Evolutionary conservation across 1,139 yeast genomes (phyloP).

Genomic region (Diutina sp.): DNA sequence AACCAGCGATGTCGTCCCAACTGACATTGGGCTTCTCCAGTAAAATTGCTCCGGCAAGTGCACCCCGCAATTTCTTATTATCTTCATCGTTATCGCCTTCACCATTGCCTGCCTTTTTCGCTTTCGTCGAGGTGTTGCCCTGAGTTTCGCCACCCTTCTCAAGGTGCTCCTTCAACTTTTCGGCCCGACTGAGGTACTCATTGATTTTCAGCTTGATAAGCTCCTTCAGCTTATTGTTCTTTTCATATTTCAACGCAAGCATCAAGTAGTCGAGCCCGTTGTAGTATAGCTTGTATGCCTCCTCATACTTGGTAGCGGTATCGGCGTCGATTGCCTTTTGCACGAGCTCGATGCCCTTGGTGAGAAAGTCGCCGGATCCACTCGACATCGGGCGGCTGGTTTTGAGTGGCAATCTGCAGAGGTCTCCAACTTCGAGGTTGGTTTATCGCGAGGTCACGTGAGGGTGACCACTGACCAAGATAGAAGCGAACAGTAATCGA

Average conservation of each 20-base stretch:
- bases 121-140: slow-evolving; percentile 21
- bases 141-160: slow-evolving; percentile 42
- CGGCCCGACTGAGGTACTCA: slow-evolving; percentile 88
- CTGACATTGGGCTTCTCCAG: slow-evolving; percentile 86
- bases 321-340: slow-evolving; percentile 95
- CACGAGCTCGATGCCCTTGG: slow-evolving; percentile 87
- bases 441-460: not conserved
- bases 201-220: slow-evolving; percentile 80
- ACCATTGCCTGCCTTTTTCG: slow-evolving; percentile 5
- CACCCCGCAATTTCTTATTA: slow-evolving; percentile 79
- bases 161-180: slow-evolving; percentile 81
- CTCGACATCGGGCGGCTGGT: not conserved
- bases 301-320: slow-evolving; percentile 80
- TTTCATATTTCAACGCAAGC: slow-evolving; percentile 94
- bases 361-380: slow-evolving; percentile 48
- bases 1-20: slow-evolving; percentile 96
- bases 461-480: no score
- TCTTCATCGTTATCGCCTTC: slow-evolving; percentile 50
- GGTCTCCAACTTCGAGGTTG: not conserved
- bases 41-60: slow-evolving; percentile 83
- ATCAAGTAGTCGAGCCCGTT: slow-evolving; percentile 90
- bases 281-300: slow-evolving; percentile 86
- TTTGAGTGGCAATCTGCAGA: not conserved
- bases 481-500: no score
- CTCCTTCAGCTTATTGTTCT: slow-evolving; percentile 80